These are phyloP conservation scores for Cladosporium sp. DNA, from an alignment of 2,329 filamentous ascomycete species.

Conservation along the genomic window DNA sequence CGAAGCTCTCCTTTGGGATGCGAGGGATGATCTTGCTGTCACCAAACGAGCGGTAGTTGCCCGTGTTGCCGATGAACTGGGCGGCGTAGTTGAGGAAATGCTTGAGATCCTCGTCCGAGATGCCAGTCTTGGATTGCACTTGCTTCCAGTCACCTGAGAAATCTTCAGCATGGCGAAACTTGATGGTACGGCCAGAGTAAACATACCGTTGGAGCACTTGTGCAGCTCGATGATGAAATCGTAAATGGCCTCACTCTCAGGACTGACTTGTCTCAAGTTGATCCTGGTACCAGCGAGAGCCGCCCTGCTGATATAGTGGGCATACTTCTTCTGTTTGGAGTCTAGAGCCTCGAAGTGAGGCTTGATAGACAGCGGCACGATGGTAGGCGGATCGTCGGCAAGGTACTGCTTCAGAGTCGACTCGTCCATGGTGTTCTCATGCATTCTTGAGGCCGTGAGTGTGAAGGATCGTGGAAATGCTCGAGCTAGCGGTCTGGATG, in stretches of 20 bases:
- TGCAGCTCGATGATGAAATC: slow-evolving; percentile 52
- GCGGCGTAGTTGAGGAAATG: slow-evolving; percentile 41
- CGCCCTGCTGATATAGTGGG: slow-evolving; percentile 60
- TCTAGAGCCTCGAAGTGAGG: slow-evolving; percentile 81
- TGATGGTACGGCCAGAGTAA: background rate
- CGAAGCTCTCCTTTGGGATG: slow-evolving; percentile 39
- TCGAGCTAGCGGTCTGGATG: background rate
- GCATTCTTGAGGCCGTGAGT: slow-evolving; percentile 14
- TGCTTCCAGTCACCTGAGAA: slow-evolving; percentile 45
- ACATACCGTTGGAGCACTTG: slow-evolving; percentile 36
- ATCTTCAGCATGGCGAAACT: slow-evolving; percentile 10
- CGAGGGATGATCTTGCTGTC: slow-evolving; percentile 51
- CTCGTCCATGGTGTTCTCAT: slow-evolving; percentile 36
- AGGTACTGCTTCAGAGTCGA: slow-evolving; percentile 65
- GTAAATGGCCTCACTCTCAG: slow-evolving; percentile 50
- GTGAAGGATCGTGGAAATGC: background rate
- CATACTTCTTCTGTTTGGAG: slow-evolving; percentile 59
- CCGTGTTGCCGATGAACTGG: slow-evolving; percentile 51
- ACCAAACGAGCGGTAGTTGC: slow-evolving; percentile 51
- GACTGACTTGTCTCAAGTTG: slow-evolving; percentile 50
- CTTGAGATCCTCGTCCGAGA: slow-evolving; percentile 38
- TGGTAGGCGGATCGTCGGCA: slow-evolving; percentile 82
- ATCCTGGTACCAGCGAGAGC: slow-evolving; percentile 48
- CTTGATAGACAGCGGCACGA: slow-evolving; percentile 85
- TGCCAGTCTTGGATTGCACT: slow-evolving; percentile 39